Base-by-base conservation (phyloP, 2,329 filamentous ascomycete species). In the Xylaria sp. region DNA sequence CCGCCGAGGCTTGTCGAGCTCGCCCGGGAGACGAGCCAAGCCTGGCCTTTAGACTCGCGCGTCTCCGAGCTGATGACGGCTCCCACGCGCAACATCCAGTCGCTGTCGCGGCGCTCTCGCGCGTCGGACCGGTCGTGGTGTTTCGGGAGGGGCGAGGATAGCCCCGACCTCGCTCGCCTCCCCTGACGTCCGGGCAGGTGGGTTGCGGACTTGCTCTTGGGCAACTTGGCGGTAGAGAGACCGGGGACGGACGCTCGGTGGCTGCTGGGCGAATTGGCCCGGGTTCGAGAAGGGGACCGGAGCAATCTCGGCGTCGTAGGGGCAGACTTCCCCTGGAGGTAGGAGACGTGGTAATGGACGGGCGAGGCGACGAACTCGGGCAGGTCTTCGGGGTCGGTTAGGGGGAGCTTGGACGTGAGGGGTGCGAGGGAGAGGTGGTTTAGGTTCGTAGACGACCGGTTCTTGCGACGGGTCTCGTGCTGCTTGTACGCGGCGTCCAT, bases 11-110 rank as follows among this genome's bases (percentile, higher is more conserved):
- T 86, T 7, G 84, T 88, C 1, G 85, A 87, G 66, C 84, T 87
- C 50, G 81, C 83, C 43, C 84, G 78, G 20, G 84, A 83, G n/a
- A 83, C 75, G 18, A 90, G 78, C 87, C 87, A 90, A 13, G 81
- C 74, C 69, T 89, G 86, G 13, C 87, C 87, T 70, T 89, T 89
- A 64, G 76, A 85, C 66, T 89, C 86, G 52, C 86, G 76, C 17
- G 85, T 77, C 66, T 86, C 83, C 47, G 78, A 80, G 52, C 81
- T 81, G 62, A 89, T 81, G 43, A 86, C 67, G 6, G 84, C 84
- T 43, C 85, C 86, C 0, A 85, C 80, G 24, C 85, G 79, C 20
- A 87, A 74, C 42, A 89, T 72, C 86, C 86, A 89, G 70, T 88
- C 85, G 52, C 80, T 82, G 62, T 86, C 79, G 52, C 74, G 74